Base-by-base conservation (phyloP, 2,329 filamentous ascomycete genomes). In the Pyrenochaeta sp. region DNA sequence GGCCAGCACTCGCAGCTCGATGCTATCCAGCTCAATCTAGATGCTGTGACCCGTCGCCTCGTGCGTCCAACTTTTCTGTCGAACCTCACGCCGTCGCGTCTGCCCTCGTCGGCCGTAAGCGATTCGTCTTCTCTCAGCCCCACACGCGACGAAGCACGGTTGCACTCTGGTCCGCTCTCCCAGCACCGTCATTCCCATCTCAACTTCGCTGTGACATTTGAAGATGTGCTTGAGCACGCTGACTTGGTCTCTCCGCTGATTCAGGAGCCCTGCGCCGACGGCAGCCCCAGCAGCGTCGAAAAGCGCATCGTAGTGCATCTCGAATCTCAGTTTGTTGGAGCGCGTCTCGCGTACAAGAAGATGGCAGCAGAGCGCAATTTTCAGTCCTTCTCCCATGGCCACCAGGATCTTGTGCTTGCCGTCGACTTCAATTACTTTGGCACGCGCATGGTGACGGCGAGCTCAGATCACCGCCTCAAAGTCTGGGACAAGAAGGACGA, bases 361-460 rank as follows among this genome's bases (percentile, higher is more conserved):
- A 78, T 78, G 76, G 72, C 72, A n/a, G 59, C 74, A 47, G 71
- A 73, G 34, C 72, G 69, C 65, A 70, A 68, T 66, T 82, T 83
- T 58, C 78, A 81, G 61, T 87, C 91, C 67, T 85, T 92, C 69
- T 86, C 88, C 59, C 88, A 92, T 75, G 89, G 89, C 67, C 90
- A 93, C 78, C 86, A 88, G 71, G 91, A 96, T 75, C 84, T 95
- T 44, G 91, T 96, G 50, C 89, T 93, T 64, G 90, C 92, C 54
- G 89, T 94, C 60, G 90, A 92, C 66, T 96, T 96, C 84, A 97
- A 97, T 78, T 89, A 89, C 66, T 96, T 96, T 77, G 94, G 93
- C 68, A 93, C 92, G 70, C 91, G 93, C 67, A 93, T 94, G 82
- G 91, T 93, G 42, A 95, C 93, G 2, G 93, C 92, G 34, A 95